Conservation (phyloP, 345 rosid species). For the Combretum micranthum region DNA sequence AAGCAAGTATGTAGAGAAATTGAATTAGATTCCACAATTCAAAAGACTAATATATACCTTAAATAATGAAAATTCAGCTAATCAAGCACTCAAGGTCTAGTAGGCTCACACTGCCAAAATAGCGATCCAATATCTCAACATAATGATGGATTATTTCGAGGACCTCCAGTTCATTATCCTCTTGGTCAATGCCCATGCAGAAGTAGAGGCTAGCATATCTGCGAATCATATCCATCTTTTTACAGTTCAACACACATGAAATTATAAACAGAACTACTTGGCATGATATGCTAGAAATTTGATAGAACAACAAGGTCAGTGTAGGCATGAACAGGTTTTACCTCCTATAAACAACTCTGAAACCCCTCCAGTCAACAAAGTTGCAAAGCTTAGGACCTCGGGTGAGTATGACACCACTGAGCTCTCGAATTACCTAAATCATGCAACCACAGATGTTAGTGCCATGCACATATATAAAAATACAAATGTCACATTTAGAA, state of each 20-base stretch:
- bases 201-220: constrained; percentile 62
- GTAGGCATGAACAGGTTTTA: not conserved
- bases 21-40: not conserved
- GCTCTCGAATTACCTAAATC: constrained; percentile 45
- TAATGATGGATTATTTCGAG: constrained; percentile 49
- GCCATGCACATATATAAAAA: no score
- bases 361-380: constrained; percentile 53
- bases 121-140: constrained; percentile 51
- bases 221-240: not conserved
- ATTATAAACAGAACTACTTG: no score
- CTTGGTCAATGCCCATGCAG: constrained; percentile 51
- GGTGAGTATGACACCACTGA: constrained; percentile 37
- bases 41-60: no score
- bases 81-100: not conserved
- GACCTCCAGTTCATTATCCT: constrained; percentile 47
- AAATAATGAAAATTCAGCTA: no score
- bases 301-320: not conserved
- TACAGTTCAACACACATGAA: not conserved
- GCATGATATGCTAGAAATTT: not conserved
- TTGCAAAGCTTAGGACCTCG: constrained; percentile 56
- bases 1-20: not conserved
- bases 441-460: not conserved
- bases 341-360: constrained; percentile 50
- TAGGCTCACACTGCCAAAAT: constrained; percentile 41
- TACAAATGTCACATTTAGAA: not conserved